Percentiles rank a stretch among this genome's conserved stretches.
phyloP scores from a whole-genome alignment of 768 basidiomycete species.

The Zangia roseola region DNA sequence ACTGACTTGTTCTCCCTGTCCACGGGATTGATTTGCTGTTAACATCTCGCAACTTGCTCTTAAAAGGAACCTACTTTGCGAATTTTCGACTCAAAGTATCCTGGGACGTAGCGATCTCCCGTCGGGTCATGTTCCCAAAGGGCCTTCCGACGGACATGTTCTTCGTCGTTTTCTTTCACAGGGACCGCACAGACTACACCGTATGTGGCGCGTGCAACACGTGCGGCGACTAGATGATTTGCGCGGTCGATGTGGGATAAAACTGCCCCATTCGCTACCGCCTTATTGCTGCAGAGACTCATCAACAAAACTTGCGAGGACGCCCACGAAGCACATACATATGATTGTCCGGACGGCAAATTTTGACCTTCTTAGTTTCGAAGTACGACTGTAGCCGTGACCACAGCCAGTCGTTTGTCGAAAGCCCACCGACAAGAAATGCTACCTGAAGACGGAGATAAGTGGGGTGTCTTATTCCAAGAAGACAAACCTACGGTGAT shows the following conservation, averaged over 20 bases:
- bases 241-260: slow-evolving; percentile 1
- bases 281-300: slow-evolving; percentile 9
- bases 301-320: background rate
- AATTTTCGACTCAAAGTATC: slow-evolving; percentile 14
- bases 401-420: slow-evolving; percentile 7
- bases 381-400: slow-evolving; percentile 14
- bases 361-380: background rate
- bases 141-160: slow-evolving; percentile 6
- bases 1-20: slow-evolving; percentile 2
- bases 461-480: background rate
- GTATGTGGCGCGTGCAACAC: background rate
- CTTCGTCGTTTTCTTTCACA: background rate
- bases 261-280: slow-evolving; percentile 5
- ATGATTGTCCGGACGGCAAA: slow-evolving; percentile 12
- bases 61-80: background rate
- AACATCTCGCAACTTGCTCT: background rate
- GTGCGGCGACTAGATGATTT: background rate
- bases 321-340: slow-evolving; percentile 1
- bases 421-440: slow-evolving; percentile 13
- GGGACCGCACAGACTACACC: slow-evolving; percentile 5
- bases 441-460: slow-evolving; percentile 2
- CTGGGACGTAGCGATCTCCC: slow-evolving; percentile 11
- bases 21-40: background rate
- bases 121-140: slow-evolving; percentile 10
- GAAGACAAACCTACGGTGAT: slow-evolving; percentile 1